Base-by-base conservation (phyloP, 805 yeast genomes). In the Priceomyces melissophilus region DNA sequence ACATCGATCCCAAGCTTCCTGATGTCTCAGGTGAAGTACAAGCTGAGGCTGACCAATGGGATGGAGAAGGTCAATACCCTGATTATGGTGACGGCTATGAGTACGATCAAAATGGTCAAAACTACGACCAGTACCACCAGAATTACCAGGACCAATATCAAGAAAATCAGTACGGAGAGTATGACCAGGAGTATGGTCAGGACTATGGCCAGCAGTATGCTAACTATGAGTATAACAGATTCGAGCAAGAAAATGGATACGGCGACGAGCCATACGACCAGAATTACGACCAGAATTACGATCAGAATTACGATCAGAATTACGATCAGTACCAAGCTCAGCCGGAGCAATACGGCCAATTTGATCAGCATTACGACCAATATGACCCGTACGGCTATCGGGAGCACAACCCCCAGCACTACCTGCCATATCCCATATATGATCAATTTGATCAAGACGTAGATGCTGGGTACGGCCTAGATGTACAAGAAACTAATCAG, bases 1-100 rank as follows among this genome's bases (percentile, higher is more conserved):
- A 34, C 8, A 28, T 34, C 16, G 37, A 34, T 11, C 37, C 37
- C 11, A 34, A 34, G 12, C 26, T 14, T 12, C 9, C 25, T 30
- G 32, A 30, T 9, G 32, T 12, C 32, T 9, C 11, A 8, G n/a
- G 13, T n/a, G 13, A n/a, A 9, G 13, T 12, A 12, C 11, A n/a
- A 12, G 8, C 10, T 12, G 9, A 30, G 8, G 32, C 29, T 26
- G 31, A 29, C 14, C 31, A n/a, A 29, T 6, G 9, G 9, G 4
- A 29, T 13, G 31, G 14, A 9, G 31, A 29, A 29, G 29, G 9
- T 26, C 29, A 26, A 26, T 26, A 26, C 29, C 29, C 9, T 9
- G 29, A 10, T 10, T 10, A 26, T 26, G 29, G 29, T 26, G 11
- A 26, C 11, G 29, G 29, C 11, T 10, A 26, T 26, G 9, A 26